A percentile compares a stretch with the other conserved stretches of the same genome.
phyloP scores from a whole-genome alignment of 176 grass and related monocot species.

The Zoysia japonica region DNA sequence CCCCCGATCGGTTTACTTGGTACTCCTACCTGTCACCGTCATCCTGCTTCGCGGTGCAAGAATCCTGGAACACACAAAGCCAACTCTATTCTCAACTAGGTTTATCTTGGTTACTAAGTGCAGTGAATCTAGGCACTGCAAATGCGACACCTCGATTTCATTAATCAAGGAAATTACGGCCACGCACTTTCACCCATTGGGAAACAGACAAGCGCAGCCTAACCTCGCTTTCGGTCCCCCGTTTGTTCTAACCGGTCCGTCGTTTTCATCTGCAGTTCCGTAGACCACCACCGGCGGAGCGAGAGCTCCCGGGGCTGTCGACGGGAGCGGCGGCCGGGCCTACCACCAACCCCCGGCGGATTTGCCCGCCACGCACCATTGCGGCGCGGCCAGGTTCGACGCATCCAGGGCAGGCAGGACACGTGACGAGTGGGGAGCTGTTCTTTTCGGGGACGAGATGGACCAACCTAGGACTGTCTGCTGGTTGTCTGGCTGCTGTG shows the following conservation, averaged over 20 bases:
- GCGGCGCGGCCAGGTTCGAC: constrained; percentile 24
- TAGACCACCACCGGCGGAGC: constrained; percentile 23
- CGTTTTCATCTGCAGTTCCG: neutral
- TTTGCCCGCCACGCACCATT: constrained; percentile 20
- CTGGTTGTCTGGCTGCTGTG: neutral
- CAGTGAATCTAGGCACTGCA: no score
- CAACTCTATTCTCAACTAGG: neutral
- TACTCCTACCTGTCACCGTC: neutral
- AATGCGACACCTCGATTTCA: no score
- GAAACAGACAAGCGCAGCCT: neutral
- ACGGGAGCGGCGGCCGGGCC: neutral
- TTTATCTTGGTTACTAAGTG: neutral
- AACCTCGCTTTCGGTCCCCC: constrained; percentile 3
- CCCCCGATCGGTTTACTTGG: neutral
- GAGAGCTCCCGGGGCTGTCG: constrained; percentile 17
- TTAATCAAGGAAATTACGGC: neutral
- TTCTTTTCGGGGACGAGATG: constrained; percentile 10
- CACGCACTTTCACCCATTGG: neutral
- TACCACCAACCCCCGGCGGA: constrained; percentile 23
- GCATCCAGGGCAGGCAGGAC: constrained; percentile 1
- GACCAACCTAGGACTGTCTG: neutral
- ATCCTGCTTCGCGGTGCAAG: neutral
- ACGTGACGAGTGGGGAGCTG: constrained; percentile 16
- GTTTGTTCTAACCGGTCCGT: neutral
- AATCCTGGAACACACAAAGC: neutral